These are phyloP conservation scores for Polymyxa betae DNA, from an alignment of 208 protist genomes.

Conservation along the genomic window DNA sequence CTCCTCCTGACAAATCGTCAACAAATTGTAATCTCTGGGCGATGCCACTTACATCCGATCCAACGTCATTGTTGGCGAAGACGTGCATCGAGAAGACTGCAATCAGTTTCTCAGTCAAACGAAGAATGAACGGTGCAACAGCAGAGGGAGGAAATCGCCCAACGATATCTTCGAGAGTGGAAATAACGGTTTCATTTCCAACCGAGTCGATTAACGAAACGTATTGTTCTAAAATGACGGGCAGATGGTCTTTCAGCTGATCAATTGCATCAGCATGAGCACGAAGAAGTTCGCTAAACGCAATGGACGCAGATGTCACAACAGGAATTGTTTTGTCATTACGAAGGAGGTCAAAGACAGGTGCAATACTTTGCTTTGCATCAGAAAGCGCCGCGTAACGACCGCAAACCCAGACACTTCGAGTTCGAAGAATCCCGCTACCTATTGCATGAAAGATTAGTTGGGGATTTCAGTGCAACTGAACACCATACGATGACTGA, in stretches of 20 bases:
- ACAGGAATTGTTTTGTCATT: background rate
- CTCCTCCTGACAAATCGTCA: background rate
- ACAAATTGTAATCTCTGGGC: no score
- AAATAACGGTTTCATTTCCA: background rate
- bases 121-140: slow-evolving; percentile 32
- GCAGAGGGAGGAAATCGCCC: slow-evolving; percentile 2
- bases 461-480: background rate
- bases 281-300: background rate
- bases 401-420: background rate
- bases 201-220: background rate
- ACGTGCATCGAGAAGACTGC: background rate
- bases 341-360: slow-evolving; percentile 29
- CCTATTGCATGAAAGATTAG: background rate
- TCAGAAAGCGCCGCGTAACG: background rate
- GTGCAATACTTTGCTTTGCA: background rate
- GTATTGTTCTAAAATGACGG: background rate
- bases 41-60: background rate
- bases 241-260: background rate
- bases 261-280: background rate
- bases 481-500: background rate
- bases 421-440: background rate
- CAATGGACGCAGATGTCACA: background rate
- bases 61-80: background rate
- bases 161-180: background rate
- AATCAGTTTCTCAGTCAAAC: background rate